phyloP scores from a whole-genome alignment of 2,329 filamentous ascomycete species.

The Rachicladosporium sp. region DNA sequence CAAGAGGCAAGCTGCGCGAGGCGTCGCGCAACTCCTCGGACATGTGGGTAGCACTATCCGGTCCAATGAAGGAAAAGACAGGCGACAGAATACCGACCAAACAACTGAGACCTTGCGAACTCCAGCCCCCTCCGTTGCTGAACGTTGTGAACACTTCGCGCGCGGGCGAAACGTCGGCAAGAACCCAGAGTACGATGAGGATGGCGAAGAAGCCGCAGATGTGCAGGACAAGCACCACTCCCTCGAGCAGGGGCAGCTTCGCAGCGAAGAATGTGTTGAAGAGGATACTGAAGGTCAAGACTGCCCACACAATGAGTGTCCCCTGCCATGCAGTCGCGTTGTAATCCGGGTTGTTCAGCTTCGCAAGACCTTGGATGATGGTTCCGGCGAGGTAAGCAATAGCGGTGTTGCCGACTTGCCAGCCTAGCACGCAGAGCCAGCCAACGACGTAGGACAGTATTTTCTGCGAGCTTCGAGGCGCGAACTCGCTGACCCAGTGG shows the following conservation, averaged over 20 bases:
- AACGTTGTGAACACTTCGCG: conserved; percentile 14
- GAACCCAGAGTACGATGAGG: conserved; percentile 9
- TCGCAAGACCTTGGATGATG: conserved; percentile 26
- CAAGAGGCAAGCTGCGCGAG: conserved; percentile 6
- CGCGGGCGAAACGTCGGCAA: conserved; percentile 5
- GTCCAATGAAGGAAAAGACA: conserved; percentile 4
- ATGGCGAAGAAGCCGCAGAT: conserved; percentile 12
- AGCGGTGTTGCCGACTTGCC: conserved; percentile 24
- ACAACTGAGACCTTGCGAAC: conserved; percentile 4
- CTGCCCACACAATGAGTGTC: conserved; percentile 19
- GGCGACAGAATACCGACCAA: conserved; percentile 7
- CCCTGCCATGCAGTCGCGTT: conserved; percentile 17
- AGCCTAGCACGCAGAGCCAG: conserved; percentile 26
- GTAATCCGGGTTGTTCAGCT: conserved; percentile 21
- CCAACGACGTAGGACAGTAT: conserved; percentile 13
- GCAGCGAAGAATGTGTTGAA: conserved; percentile 22
- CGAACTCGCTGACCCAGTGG: conserved; percentile 22
- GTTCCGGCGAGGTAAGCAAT: conserved; percentile 24
- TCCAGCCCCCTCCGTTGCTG: conserved; percentile 9
- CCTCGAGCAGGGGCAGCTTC: conserved; percentile 25
- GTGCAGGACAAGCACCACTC: conserved; percentile 6
- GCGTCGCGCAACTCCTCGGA: conserved; percentile 12
- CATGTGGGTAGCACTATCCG: conserved; percentile 9
- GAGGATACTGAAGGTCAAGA: conserved; percentile 24
- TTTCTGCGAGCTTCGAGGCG: conserved; percentile 17